A percentile compares a stretch with the other conserved stretches of the same genome.
phyloP scores from a whole-genome alignment of 306 rosid species.

The Lupinus albus region DNA sequence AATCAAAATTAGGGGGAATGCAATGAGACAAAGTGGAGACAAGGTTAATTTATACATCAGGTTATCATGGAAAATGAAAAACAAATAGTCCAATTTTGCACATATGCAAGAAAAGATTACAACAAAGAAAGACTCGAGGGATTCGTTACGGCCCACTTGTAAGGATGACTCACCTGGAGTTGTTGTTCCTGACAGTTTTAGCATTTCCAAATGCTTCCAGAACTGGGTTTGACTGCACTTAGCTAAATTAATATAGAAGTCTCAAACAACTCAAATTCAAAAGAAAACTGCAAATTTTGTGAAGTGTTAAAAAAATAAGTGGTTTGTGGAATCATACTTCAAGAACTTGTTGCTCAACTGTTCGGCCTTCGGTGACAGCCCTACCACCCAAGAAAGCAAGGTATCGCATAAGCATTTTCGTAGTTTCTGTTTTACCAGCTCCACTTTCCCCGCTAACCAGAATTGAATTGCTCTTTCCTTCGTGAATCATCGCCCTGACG shows the following conservation, averaged over 20 bases:
- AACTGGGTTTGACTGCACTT: slow-evolving; percentile 96
- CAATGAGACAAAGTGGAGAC: slow-evolving; percentile 32
- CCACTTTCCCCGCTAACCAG: slow-evolving; percentile 99
- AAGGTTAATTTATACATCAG: slow-evolving; percentile 21
- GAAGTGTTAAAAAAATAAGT: slow-evolving; percentile 12
- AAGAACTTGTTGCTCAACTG: slow-evolving; percentile 99
- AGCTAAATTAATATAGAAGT: slow-evolving; percentile 36
- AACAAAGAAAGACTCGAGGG: slow-evolving; percentile 21
- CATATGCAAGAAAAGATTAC: slow-evolving; percentile 30
- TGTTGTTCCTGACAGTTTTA: slow-evolving; percentile 95
- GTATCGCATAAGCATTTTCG: slow-evolving; percentile 98
- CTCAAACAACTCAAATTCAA: slow-evolving; percentile 32
- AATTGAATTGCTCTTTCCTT: slow-evolving; percentile 93
- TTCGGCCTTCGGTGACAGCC: slow-evolving; percentile 92
- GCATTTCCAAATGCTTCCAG: slow-evolving; percentile 99
- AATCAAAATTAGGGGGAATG: slow-evolving; percentile 30
- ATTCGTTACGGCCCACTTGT: slow-evolving; percentile 37
- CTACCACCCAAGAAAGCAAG: slow-evolving; percentile 97
- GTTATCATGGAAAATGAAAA: slow-evolving; percentile 21
- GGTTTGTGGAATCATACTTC: slow-evolving; percentile 62
- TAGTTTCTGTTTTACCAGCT: slow-evolving; percentile 99
- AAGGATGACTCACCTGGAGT: slow-evolving; percentile 75
- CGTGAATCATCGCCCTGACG: slow-evolving; percentile 89
- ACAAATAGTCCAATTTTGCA: slow-evolving; percentile 26
- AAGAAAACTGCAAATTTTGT: slow-evolving; percentile 9